Percentiles rank a stretch among this genome's conserved stretches.
These are phyloP conservation scores for Penicillium sp. DNA, from an alignment of 2,329 filamentous ascomycete species.

Conservation along the genomic window DNA sequence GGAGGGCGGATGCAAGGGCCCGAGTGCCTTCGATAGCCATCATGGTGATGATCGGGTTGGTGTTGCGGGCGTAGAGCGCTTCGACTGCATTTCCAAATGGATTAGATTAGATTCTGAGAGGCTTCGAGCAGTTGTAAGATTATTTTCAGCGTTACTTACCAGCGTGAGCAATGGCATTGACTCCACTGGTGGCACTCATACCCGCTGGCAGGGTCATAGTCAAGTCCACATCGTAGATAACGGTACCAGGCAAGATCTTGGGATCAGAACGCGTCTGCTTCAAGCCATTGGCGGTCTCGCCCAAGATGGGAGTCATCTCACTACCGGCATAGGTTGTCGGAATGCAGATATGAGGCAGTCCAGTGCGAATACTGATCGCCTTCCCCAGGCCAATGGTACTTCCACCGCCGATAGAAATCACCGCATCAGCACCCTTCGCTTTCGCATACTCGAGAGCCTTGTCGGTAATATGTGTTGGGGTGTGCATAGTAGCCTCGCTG, in stretches of 20 bases:
- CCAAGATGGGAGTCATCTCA: constrained; percentile 66
- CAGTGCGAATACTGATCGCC: constrained; percentile 54
- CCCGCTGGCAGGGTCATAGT: constrained; percentile 58
- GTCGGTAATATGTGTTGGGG: constrained; percentile 58
- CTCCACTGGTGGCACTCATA: constrained; percentile 58
- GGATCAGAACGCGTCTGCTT: constrained; percentile 60
- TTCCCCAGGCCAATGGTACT: constrained; percentile 64
- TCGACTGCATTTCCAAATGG: constrained; percentile 47
- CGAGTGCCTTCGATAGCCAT: constrained; percentile 59
- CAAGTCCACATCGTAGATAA: constrained; percentile 65
- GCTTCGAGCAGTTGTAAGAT: neutral
- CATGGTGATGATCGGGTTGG: constrained; percentile 60
- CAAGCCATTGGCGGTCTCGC: constrained; percentile 58
- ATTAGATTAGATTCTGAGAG: neutral
- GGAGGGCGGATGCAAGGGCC: constrained; percentile 55
- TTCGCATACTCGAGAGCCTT: constrained; percentile 53
- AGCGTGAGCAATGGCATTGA: constrained; percentile 67
- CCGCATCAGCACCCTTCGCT: constrained; percentile 50
- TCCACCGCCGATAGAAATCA: constrained; percentile 63
- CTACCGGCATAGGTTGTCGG: constrained; percentile 63
- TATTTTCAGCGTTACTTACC: constrained; percentile 32
- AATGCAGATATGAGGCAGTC: constrained; percentile 59
- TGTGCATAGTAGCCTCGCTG: constrained; percentile 62
- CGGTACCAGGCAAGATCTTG: constrained; percentile 59
- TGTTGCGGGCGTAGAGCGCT: constrained; percentile 62